Evolutionary conservation across 75 land plant genomes (phyloP).

Genomic region (Sequoia sempervirens): DNA sequence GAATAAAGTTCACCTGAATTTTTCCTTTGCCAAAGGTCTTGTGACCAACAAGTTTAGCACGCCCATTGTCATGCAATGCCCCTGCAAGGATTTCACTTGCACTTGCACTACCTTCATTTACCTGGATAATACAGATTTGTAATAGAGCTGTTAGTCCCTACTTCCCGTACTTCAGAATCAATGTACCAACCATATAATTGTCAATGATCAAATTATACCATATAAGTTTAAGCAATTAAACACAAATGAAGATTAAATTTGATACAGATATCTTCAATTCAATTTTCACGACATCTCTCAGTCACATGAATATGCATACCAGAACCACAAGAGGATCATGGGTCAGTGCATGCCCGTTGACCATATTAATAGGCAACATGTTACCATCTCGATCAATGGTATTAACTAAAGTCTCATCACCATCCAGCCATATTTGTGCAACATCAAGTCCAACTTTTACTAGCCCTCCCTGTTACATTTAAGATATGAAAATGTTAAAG

Average conservation of each 20-base stretch:
- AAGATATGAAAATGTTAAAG: background rate
- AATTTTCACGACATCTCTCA: background rate
- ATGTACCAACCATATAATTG: background rate
- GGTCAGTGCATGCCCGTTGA: constrained; percentile 87
- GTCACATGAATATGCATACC: constrained; percentile 30
- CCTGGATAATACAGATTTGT: constrained; percentile 31
- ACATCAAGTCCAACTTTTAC: constrained; percentile 97
- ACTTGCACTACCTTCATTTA: constrained; percentile 98
- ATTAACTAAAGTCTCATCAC: constrained; percentile 89
- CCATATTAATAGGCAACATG: constrained; percentile 72
- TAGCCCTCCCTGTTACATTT: constrained; percentile 71
- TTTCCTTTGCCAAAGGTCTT: constrained; percentile 98
- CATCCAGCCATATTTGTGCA: constrained; percentile 99
- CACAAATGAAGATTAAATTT: background rate
- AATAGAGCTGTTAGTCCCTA: background rate
- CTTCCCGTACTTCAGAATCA: background rate
- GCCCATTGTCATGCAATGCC: constrained; percentile 96
- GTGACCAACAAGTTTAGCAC: constrained; percentile 88
- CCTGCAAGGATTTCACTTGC: constrained; percentile 98
- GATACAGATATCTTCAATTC: background rate
- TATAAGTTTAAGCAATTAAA: background rate
- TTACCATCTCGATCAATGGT: constrained; percentile 88
- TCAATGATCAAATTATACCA: background rate
- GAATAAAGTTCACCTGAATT: constrained; percentile 65
- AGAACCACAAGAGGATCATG: constrained; percentile 95